These are phyloP conservation scores for Meyerozyma guilliermondii DNA, from an alignment of 1,139 yeast genomes.

Conservation along the genomic window DNA sequence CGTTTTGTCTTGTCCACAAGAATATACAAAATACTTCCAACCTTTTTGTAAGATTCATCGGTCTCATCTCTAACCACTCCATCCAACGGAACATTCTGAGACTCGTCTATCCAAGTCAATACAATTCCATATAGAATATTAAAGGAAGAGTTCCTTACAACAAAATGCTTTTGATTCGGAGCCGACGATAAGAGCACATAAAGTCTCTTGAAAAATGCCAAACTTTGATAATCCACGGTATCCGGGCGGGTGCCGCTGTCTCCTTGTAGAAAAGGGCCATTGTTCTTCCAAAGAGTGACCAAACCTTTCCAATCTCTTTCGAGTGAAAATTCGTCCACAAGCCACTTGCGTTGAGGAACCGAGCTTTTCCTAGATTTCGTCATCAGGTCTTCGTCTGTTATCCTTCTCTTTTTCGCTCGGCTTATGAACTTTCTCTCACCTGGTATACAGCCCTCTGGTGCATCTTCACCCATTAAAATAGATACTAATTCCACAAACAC, in stretches of 20 bases:
- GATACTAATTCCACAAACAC: constrained; percentile 47
- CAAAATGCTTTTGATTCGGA: constrained; percentile 44
- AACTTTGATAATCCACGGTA: constrained; percentile 22
- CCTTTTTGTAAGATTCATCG: constrained; percentile 8
- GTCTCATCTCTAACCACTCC: constrained; percentile 8
- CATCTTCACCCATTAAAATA: constrained; percentile 50
- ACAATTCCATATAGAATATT: constrained; percentile 54
- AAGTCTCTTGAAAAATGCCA: constrained; percentile 26
- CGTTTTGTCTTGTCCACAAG: constrained; percentile 55
- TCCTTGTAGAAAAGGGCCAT: constrained; percentile 15
- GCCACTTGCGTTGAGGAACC: constrained; percentile 46
- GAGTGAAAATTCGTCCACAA: constrained; percentile 54
- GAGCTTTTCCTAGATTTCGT: constrained; percentile 10
- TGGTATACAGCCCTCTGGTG: constrained; percentile 54
- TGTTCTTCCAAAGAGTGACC: constrained; percentile 35
- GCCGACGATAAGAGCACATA: constrained; percentile 24
- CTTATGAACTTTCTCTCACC: constrained; percentile 41
- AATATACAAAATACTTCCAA: constrained; percentile 46
- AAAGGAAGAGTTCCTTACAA: constrained; percentile 55
- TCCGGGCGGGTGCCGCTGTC: constrained; percentile 8
- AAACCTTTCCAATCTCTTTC: constrained; percentile 50
- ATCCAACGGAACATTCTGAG: constrained; percentile 13
- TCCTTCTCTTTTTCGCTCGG: constrained; percentile 20
- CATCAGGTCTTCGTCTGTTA: constrained; percentile 4
- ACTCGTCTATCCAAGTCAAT: constrained; percentile 50